Evolutionary conservation across 1,139 yeast species (phyloP).

Genomic region (Diutina mesorugosa): DNA sequence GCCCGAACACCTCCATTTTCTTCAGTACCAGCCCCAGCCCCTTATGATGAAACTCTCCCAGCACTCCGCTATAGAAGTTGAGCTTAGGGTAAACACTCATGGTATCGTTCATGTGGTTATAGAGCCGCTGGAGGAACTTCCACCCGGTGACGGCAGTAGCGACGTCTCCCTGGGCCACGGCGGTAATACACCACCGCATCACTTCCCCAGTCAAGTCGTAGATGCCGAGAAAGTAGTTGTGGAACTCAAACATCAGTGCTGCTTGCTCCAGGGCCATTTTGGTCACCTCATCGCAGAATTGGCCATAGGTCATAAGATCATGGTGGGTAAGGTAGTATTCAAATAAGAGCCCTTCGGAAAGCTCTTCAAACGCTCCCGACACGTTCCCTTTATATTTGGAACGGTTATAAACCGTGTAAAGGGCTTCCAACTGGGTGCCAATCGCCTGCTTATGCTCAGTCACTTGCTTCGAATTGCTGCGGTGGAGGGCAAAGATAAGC

Average conservation of each 20-base stretch:
- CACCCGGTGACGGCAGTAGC: conserved; percentile 6
- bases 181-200: conserved; percentile 21
- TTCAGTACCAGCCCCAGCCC: conserved; percentile 10
- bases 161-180: background rate
- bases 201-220: conserved; percentile 31
- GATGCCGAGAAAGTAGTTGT: conserved; percentile 26
- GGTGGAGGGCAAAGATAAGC: conserved; percentile 23
- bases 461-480: conserved; percentile 9
- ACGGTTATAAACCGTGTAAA: conserved; percentile 7
- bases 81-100: conserved; percentile 12
- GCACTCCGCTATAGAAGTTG: conserved; percentile 11
- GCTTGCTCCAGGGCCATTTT: background rate
- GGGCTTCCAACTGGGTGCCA: background rate
- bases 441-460: conserved; percentile 6
- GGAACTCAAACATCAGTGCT: conserved; percentile 4
- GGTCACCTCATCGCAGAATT: conserved; percentile 8
- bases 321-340: conserved; percentile 13
- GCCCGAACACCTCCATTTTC: conserved; percentile 15
- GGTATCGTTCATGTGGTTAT: conserved; percentile 7
- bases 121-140: conserved; percentile 9
- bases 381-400: conserved; percentile 10
- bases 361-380: conserved; percentile 20
- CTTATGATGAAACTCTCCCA: conserved; percentile 9
- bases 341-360: conserved; percentile 26
- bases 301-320: conserved; percentile 9